Evolutionary conservation across 2,329 filamentous ascomycete genomes (phyloP), one percentile per base, ranked within the genome.

Genomic region (Albophoma yamanashiensis): DNA sequence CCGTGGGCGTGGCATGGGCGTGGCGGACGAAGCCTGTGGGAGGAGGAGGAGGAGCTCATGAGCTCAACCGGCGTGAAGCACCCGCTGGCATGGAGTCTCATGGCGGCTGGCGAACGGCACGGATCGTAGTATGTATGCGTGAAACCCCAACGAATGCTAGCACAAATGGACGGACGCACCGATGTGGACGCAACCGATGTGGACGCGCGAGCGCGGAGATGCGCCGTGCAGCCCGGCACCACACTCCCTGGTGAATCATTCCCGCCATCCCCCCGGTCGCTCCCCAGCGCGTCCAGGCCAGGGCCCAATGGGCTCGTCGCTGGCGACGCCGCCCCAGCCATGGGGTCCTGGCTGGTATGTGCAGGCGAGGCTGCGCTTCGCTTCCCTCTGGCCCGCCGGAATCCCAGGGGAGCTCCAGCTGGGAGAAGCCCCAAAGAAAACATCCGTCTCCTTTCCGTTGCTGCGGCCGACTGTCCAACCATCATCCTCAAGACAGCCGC

Each of bases 371-470:
- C 2, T 55, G 50, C 50, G 1, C 50, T 38, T 12, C 31, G 9
- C 31, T 20, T 55, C 50, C 36, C 31, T 38, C 31, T 31, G 31
- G 50, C 31, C 50, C 57, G 43, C 57, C 57, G 57, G 22, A 58
- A 6, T 2, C 40, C 7, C 25, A 7, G 36, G 12, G 31, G 15
- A 34, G 47, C 15, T 34, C 55, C 40, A 38, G 14, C 38, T 11
- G 17, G 58, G 38, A 40, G 34, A 39, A 40, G 34, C 36, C 56
- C 53, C 62, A 61, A 61, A 59, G 60, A 61, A 63, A 63, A 60
- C 55, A 59, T 45, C n/a, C 59, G 20, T 62, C 62, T 57, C 60
- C 40, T 62, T 63, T 62, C 55, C 55, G 45, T 55, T 36, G 20
- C 4, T 36, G 31, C 50, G 8, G 47, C 17, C 17, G 40, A 34